Base-by-base conservation (phyloP, 805 yeast genomes). In the Cyberlindnera mrakii region DNA sequence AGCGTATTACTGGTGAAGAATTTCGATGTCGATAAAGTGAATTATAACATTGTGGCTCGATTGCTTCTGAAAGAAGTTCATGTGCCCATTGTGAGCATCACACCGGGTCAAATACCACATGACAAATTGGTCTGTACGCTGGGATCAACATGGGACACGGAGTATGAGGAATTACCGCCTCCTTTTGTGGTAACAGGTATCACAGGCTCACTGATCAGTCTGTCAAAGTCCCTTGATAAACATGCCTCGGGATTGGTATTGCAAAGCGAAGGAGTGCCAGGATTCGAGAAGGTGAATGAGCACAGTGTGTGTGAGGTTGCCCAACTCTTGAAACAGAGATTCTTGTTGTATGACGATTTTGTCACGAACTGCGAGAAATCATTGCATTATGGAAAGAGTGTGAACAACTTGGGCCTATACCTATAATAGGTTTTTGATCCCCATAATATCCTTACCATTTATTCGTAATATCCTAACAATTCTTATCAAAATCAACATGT, bases 171-270 rank as follows among this genome's bases (percentile, higher is more conserved):
- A 49, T 59, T 82, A 42, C 62, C 57, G 17, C 85, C 87, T 1
- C 88, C 87, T 0, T 82, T 77, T 57, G 74, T 74, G 41, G 60
- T 81, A 23, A 75, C 84, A 1, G 85, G 85, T 0, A 69, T 76
- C 19, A 51, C 72, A 8, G 85, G 78, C n/a, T 65, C 75, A 1
- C 47, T 67, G 5, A 55, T 59, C 16, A 67, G 70, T 44, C 57
- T 47, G 16, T 58, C 29, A 18, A 49, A 29, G 17, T 27, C 27
- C 14, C 4, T 53, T 50, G 41, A 29, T 9, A 49, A n/a, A 31
- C 45, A 18, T 44, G 52, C 47, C 29, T 43, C 33, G 46, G 57
- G 30, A 8, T 49, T 44, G 31, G 59, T 41, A 46, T 60, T 75
- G 36, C 77, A 78, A 47, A 71, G 83, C 34, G 85, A 80, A 59